Percentiles rank a stretch among this genome's conserved stretches.
Evolutionary conservation across 2,329 filamentous ascomycete species (phyloP).

Genomic region (Fusarium udum): DNA sequence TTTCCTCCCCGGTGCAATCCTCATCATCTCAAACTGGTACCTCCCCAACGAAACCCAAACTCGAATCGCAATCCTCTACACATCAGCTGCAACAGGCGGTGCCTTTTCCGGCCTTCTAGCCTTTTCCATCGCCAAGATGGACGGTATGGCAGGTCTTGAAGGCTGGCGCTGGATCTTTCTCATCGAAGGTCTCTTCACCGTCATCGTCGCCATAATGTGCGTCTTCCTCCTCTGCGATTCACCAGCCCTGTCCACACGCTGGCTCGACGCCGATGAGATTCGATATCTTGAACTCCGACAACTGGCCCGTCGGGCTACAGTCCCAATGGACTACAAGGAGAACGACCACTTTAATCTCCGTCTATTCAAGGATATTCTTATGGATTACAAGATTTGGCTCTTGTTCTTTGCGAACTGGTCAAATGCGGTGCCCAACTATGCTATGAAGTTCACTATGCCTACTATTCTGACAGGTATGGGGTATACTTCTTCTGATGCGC

Average conservation of each 20-base stretch:
- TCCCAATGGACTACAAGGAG: constrained; percentile 8
- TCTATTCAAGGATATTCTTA: constrained; percentile 51
- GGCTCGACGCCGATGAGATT: constrained; percentile 13
- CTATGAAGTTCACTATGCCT: constrained; percentile 49
- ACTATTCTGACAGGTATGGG: constrained; percentile 54
- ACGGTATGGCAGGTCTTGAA: constrained; percentile 10
- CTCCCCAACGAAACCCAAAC: constrained; percentile 19
- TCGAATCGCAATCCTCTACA: constrained; percentile 27
- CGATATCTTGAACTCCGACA: constrained; percentile 13
- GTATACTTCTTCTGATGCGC: constrained; percentile 47
- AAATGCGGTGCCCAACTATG: constrained; percentile 51
- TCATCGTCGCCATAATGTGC: constrained; percentile 9
- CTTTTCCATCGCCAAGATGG: constrained; percentile 27
- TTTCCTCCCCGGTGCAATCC: constrained; percentile 13
- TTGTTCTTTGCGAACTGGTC: constrained; percentile 56
- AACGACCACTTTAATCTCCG: constrained; percentile 11
- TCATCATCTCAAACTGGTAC: constrained; percentile 30
- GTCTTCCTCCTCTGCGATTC: constrained; percentile 16
- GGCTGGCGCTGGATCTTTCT: constrained; percentile 31
- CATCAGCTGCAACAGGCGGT: constrained; percentile 26
- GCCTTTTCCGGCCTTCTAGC: constrained; percentile 45
- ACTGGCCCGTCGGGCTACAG: not conserved
- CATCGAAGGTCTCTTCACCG: constrained; percentile 14
- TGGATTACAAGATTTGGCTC: constrained; percentile 58
- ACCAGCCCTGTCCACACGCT: constrained; percentile 1